phyloP scores from a whole-genome alignment of 2,329 filamentous ascomycete species.

The Cladosporium sp. region DNA sequence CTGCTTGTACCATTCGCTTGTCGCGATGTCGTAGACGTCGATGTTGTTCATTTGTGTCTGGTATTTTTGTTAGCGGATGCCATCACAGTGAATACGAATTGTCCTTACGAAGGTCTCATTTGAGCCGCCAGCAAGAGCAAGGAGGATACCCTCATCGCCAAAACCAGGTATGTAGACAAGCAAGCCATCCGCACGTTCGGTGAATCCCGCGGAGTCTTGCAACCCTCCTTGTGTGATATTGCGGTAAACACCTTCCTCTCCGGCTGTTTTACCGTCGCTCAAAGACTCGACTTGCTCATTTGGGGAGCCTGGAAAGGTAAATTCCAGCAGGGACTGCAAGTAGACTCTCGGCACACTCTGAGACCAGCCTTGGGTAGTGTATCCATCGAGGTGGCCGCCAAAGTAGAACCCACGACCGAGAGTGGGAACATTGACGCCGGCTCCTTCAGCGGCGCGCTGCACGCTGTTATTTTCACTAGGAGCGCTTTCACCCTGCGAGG shows the following conservation, averaged over 20 bases:
- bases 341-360: slow-evolving; percentile 60
- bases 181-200: slow-evolving; percentile 67
- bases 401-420: slow-evolving; percentile 73
- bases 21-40: slow-evolving; percentile 74
- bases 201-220: slow-evolving; percentile 62
- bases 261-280: slow-evolving; percentile 51
- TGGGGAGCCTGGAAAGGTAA: slow-evolving; percentile 64
- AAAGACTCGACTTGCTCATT: slow-evolving; percentile 60
- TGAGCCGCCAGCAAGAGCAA: slow-evolving; percentile 72
- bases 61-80: neutral
- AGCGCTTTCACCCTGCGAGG: slow-evolving; percentile 59
- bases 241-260: slow-evolving; percentile 58
- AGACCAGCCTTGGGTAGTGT: slow-evolving; percentile 64
- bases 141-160: slow-evolving; percentile 67
- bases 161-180: slow-evolving; percentile 74
- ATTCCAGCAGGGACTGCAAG: slow-evolving; percentile 69
- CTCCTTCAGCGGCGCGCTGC: slow-evolving; percentile 68
- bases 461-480: slow-evolving; percentile 52
- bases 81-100: no score
- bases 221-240: slow-evolving; percentile 70
- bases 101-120: slow-evolving; percentile 57
- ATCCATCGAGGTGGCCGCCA: slow-evolving; percentile 66
- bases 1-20: slow-evolving; percentile 68
- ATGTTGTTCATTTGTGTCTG: slow-evolving; percentile 65
- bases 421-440: slow-evolving; percentile 64